Base-by-base conservation (phyloP, 768 basidiomycete species). In the Strobilomyces echinocephalus region DNA sequence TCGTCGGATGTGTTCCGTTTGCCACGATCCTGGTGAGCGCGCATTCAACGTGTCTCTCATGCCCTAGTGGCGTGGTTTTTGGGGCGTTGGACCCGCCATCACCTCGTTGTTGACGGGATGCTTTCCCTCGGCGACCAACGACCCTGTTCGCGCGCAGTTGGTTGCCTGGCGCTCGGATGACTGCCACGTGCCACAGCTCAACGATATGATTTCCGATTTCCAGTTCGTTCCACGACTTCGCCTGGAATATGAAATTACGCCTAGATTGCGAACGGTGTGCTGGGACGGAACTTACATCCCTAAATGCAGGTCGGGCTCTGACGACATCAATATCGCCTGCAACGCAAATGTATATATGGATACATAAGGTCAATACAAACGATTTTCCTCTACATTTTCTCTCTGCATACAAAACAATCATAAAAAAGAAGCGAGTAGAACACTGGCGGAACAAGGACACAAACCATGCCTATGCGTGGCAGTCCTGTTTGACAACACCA, bases 181-280 rank as follows among this genome's bases (percentile, higher is more conserved):
- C 69, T 26, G 82, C 78, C 3, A 78, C 83, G 80, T 85, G 83
- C 57, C 76, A 83, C 59, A 60, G 79, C 1, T 68, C 72, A 0
- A 74, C 76, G 3, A 81, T 82, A 57, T 9, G 26, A 20, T 35
- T 39, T 46, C 20, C 30, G 26, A 20, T 35, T 39, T 48, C 20
- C 30, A n/a, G 40, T n/a, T 28, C 10, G 34, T 7, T n/a, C 33
- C 31, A 47, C 21, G 28, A n/a, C 33, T 34, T 18, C 43, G 9
- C 18, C 9, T 16, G 7, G 35, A 36, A 15, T 15, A 36, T 36
- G 35, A 36, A 57, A 40, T 30, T 5, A 30, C 6, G 30, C 30
- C 30, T 30, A 30, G 30, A 30, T 30, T 9, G 9, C 24, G 24
- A 24, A 24, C 24, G 24, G n/a, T n/a, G n/a, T n/a, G n/a, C n/a